These are phyloP conservation scores for Aurinia saxatilis DNA, from an alignment of 345 rosid species.

Conservation along the genomic window DNA sequence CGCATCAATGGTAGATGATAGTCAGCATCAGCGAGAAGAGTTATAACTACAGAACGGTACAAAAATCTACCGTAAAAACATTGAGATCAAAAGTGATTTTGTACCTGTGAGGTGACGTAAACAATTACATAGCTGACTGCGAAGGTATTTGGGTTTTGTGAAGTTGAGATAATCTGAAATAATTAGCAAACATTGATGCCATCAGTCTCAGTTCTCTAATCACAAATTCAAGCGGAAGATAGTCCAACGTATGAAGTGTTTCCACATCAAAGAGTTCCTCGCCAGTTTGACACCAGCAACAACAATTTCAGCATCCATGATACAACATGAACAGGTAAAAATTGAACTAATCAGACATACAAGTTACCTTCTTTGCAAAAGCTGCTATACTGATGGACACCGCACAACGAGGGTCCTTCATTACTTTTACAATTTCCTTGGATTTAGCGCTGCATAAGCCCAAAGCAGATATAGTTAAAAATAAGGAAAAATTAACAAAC, in stretches of 20 bases:
- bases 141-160: constrained; percentile 42
- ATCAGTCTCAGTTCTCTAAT: neutral
- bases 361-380: constrained; percentile 76
- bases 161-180: constrained; percentile 54
- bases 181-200: neutral
- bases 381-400: constrained; percentile 61
- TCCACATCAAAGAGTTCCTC: neutral
- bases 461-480: neutral
- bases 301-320: constrained; percentile 4
- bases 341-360: neutral
- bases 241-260: neutral
- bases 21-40: neutral
- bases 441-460: constrained; percentile 58
- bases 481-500: neutral
- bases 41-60: neutral
- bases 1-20: constrained; percentile 4
- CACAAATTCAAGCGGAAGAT: neutral
- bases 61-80: neutral
- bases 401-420: constrained; percentile 65
- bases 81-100: neutral
- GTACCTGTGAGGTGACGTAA: constrained; percentile 73
- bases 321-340: neutral
- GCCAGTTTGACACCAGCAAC: neutral
- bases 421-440: constrained; percentile 57
- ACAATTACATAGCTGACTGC: constrained; percentile 69